Conservation (phyloP, 305 asterid genomes). For the Fraxinus greggii region DNA sequence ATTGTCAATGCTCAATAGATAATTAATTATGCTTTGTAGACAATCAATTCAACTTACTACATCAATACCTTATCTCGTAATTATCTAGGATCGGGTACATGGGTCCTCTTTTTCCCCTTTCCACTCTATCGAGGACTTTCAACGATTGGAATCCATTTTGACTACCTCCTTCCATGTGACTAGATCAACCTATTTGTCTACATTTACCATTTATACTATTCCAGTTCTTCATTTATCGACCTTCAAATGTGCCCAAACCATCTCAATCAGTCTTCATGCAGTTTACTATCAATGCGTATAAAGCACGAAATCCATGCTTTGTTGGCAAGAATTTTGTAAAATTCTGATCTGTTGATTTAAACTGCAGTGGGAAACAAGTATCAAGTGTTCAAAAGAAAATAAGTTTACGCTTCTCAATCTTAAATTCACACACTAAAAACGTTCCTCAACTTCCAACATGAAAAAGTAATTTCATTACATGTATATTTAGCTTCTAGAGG, state of each 20-base stretch:
- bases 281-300: background rate
- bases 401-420: background rate
- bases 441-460: background rate
- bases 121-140: background rate
- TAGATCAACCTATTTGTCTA: background rate
- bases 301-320: background rate
- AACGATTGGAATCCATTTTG: background rate
- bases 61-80: background rate
- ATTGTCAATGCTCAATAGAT: background rate
- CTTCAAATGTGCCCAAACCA: background rate
- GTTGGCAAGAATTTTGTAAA: background rate
- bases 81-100: background rate
- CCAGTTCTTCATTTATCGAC: background rate
- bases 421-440: background rate
- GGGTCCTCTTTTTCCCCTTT: background rate
- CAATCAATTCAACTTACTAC: background rate
- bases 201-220: background rate
- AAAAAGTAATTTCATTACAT: slow-evolving; percentile 6
- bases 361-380: slow-evolving; percentile 13
- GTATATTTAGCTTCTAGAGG: slow-evolving; percentile 3
- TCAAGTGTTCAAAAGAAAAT: background rate
- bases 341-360: background rate
- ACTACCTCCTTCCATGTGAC: background rate
- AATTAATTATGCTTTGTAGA: background rate
- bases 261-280: background rate